phyloP scores from a whole-genome alignment of 1,284 basidiomycete species.

The Clitocybe nebularis region DNA sequence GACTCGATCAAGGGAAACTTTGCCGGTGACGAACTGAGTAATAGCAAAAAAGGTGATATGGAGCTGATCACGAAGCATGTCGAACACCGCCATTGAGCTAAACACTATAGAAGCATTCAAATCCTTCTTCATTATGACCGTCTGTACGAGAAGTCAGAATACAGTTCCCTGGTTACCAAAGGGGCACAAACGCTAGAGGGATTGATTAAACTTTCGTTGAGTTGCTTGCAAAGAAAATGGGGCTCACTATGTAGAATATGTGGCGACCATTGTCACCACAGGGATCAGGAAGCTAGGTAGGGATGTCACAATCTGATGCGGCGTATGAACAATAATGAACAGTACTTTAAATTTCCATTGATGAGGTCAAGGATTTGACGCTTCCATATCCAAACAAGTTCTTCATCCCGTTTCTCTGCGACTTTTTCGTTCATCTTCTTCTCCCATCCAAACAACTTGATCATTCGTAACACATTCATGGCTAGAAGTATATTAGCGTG shows the following conservation, averaged over 20 bases:
- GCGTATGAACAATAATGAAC: not conserved
- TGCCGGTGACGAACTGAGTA: slow-evolving; percentile 20
- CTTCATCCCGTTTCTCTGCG: slow-evolving; percentile 47
- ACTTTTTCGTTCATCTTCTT: slow-evolving; percentile 47
- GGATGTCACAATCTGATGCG: slow-evolving; percentile 19
- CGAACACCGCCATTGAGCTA: slow-evolving; percentile 42
- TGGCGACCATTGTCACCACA: slow-evolving; percentile 60
- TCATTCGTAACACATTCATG: slow-evolving; percentile 51
- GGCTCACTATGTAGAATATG: slow-evolving; percentile 53
- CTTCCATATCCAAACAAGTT: slow-evolving; percentile 44
- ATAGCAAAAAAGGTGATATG: slow-evolving; percentile 26
- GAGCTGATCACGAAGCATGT: slow-evolving; percentile 37
- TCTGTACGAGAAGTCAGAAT: slow-evolving; percentile 23
- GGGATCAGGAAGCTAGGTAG: slow-evolving; percentile 54
- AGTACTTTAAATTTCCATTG: slow-evolving; percentile 40
- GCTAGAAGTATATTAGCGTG: slow-evolving; percentile 23
- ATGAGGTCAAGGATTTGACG: slow-evolving; percentile 39
- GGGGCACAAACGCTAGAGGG: slow-evolving; percentile 18
- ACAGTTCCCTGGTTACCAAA: slow-evolving; percentile 14
- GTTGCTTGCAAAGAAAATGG: too few species aligned
- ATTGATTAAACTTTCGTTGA: too few species aligned
- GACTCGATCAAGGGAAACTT: slow-evolving; percentile 20
- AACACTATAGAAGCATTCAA: slow-evolving; percentile 37
- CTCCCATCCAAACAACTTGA: slow-evolving; percentile 74
- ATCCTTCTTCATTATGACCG: slow-evolving; percentile 34